Evolutionary conservation across 2,329 filamentous ascomycete species (phyloP).

Genomic region (Venturia nashicola): DNA sequence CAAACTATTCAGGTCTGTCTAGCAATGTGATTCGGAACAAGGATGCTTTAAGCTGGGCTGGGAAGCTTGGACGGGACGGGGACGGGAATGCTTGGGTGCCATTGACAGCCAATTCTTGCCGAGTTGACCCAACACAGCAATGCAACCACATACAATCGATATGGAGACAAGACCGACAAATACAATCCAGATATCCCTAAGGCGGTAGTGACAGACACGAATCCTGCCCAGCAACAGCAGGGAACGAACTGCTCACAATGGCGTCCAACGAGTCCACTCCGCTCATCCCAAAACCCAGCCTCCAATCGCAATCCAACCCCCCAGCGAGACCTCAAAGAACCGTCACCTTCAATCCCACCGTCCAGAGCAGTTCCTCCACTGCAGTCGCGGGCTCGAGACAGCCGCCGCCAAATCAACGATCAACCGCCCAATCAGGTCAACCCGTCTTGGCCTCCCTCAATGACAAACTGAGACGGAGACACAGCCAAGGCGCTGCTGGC

Average conservation of each 20-base stretch:
- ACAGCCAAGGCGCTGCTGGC: conserved; percentile 60
- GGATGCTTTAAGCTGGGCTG: no score
- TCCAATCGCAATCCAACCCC: neutral
- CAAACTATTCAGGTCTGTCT: no score
- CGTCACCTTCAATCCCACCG: conserved; percentile 64
- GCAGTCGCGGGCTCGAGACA: conserved; percentile 21
- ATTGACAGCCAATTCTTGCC: neutral
- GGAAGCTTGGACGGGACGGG: no score
- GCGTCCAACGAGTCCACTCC: conserved; percentile 10
- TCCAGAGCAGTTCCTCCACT: conserved; percentile 28
- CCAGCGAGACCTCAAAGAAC: conserved; percentile 39
- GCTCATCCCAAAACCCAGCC: conserved; percentile 12
- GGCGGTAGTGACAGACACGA: neutral
- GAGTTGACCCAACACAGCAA: neutral
- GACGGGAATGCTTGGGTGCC: no score
- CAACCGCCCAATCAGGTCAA: conserved; percentile 13
- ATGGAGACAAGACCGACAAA: neutral
- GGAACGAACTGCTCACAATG: neutral
- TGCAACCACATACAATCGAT: neutral
- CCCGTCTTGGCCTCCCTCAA: conserved; percentile 59
- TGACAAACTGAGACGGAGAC: conserved; percentile 73
- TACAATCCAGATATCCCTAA: neutral
- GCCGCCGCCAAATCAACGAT: conserved; percentile 5
- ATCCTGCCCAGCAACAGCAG: neutral
- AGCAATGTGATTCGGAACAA: no score